phyloP scores from a whole-genome alignment of 768 basidiomycete species.

The Tricholoma furcatifolium region DNA sequence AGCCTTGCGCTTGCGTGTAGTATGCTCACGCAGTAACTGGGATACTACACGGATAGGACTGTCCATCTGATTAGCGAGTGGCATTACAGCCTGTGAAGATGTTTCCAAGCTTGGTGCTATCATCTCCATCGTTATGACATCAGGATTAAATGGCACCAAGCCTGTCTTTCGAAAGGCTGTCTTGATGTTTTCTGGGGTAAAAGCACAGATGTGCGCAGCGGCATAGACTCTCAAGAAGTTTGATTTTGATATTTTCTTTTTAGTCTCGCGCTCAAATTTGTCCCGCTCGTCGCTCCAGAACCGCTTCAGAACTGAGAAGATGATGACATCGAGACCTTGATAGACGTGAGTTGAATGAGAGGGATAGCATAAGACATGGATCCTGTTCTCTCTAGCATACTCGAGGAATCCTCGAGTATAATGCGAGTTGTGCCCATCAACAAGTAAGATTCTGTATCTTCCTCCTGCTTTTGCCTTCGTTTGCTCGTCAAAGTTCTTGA shows the following conservation, averaged over 20 bases:
- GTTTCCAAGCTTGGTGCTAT: conserved; percentile 24
- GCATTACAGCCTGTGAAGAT: conserved; percentile 13
- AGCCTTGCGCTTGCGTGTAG: background rate
- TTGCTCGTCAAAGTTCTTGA: conserved; percentile 29
- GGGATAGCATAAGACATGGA: conserved; percentile 37
- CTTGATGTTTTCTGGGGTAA: conserved; percentile 14
- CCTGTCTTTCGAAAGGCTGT: conserved; percentile 20
- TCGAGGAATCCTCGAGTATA: conserved; percentile 31
- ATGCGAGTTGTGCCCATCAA: conserved; percentile 45
- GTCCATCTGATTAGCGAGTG: conserved; percentile 4
- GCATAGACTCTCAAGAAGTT: conserved; percentile 19
- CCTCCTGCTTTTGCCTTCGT: conserved; percentile 34
- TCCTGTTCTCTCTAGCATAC: conserved; percentile 31
- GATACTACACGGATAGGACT: conserved; percentile 12
- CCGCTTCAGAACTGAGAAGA: conserved; percentile 39
- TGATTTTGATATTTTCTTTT: background rate
- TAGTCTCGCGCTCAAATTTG: conserved; percentile 11
- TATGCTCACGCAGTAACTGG: background rate
- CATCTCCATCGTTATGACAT: conserved; percentile 16
- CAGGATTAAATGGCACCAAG: conserved; percentile 20
- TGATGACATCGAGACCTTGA: conserved; percentile 45
- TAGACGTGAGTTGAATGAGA: conserved; percentile 39
- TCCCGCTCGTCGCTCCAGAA: conserved; percentile 5
- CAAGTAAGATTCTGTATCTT: conserved; percentile 27
- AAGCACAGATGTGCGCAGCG: conserved; percentile 11